Conservation (phyloP, 208 protist genomes). For the Crithidia sp. region DNA sequence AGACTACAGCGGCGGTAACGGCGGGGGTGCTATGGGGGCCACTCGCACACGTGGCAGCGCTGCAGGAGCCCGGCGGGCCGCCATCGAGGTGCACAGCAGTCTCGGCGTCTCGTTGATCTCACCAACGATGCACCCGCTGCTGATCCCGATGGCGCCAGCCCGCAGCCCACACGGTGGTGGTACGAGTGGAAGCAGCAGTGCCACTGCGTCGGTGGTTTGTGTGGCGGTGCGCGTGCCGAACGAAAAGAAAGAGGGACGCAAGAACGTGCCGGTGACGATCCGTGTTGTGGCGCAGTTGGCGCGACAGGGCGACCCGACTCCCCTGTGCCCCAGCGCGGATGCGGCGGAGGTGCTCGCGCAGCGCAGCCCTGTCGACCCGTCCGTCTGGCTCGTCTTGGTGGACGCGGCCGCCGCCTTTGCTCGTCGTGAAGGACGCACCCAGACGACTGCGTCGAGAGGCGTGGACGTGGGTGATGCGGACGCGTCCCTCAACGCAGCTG, state of each 20-base stretch:
- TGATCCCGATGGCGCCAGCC: slow-evolving; percentile 24
- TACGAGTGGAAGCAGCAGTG: not conserved
- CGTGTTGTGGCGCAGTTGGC: slow-evolving; percentile 34
- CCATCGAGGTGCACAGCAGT: slow-evolving; percentile 70
- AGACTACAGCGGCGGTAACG: not conserved
- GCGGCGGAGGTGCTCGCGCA: slow-evolving; percentile 68
- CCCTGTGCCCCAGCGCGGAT: slow-evolving; percentile 40
- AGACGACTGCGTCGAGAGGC: not conserved
- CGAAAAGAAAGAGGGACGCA: not conserved
- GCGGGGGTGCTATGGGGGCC: too few species aligned
- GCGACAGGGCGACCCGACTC: slow-evolving; percentile 32
- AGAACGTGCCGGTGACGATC: slow-evolving; percentile 3
- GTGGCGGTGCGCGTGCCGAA: slow-evolving; percentile 31
- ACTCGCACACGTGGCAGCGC: too few species aligned
- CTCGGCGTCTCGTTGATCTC: slow-evolving; percentile 62
- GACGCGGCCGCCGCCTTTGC: slow-evolving; percentile 42
- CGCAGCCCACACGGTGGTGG: not conserved
- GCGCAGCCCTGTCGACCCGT: slow-evolving; percentile 51
- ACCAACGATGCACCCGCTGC: slow-evolving; percentile 65
- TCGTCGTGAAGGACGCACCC: slow-evolving; percentile 1
- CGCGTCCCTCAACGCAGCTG: too few species aligned
- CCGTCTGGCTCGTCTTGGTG: slow-evolving; percentile 68
- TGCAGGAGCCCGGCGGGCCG: slow-evolving; percentile 32
- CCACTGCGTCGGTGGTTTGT: slow-evolving; percentile 6
- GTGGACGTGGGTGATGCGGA: slow-evolving; percentile 11